Evolutionary conservation across 176 grass and related monocot species (phyloP).

Genomic region (Puccinellia tenuiflora): DNA sequence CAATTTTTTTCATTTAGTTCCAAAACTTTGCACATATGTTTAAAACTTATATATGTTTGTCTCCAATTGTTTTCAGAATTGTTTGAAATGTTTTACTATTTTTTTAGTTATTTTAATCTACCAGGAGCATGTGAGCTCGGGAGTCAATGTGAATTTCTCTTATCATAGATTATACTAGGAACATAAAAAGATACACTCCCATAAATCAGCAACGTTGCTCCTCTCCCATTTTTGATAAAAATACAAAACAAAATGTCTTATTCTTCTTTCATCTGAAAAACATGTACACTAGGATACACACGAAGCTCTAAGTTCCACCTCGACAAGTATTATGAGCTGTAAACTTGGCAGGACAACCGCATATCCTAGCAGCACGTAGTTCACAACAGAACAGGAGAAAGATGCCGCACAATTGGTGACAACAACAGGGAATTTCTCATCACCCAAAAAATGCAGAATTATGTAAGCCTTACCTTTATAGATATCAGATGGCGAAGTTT

Average conservation of each 20-base stretch:
- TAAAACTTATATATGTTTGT: no score
- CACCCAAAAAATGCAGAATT: neutral
- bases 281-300: neutral
- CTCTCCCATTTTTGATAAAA: neutral
- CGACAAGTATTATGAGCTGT: neutral
- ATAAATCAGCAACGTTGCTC: neutral
- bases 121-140: no score
- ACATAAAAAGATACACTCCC: neutral
- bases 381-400: neutral
- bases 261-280: neutral
- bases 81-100: no score
- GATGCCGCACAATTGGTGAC: neutral
- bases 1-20: no score
- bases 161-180: neutral
- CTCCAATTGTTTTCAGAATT: no score
- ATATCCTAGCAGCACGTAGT: neutral
- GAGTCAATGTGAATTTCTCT: no score
- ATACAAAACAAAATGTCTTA: neutral
- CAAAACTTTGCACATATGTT: no score
- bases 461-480: conserved; percentile 38
- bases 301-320: neutral
- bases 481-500: conserved; percentile 78
- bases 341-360: neutral
- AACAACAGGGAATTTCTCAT: neutral
- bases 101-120: no score